Conservation (phyloP, 2,329 filamentous ascomycete species). For the Ceratocystiopsis sp. region DNA sequence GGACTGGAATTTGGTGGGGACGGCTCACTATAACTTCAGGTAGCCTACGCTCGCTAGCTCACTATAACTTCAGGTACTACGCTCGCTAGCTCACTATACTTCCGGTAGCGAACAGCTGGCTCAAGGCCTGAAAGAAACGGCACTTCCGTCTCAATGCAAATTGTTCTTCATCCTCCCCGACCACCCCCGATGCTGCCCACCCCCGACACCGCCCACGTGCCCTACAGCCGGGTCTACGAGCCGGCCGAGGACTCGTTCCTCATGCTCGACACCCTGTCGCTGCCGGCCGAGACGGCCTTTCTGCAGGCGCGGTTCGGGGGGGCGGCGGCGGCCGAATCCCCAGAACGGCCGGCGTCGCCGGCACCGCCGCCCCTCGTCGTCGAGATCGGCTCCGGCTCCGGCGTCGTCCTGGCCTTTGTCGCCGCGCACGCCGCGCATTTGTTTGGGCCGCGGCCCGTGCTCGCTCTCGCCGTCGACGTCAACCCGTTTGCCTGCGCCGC, state of each 20-base stretch:
- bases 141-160: too few species aligned
- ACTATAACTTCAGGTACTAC: too few species aligned
- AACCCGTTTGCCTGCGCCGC: conserved; percentile 71
- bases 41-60: too few species aligned
- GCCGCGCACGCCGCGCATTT: conserved; percentile 56
- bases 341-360: too few species aligned
- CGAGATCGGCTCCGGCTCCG: conserved; percentile 82
- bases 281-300: conserved; percentile 48
- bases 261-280: conserved; percentile 78
- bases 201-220: conserved; percentile 80
- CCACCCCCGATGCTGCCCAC: conserved; percentile 85
- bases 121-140: too few species aligned
- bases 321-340: conserved; percentile 3
- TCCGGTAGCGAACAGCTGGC: too few species aligned
- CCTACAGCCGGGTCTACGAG: conserved; percentile 79
- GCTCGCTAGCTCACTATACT: too few species aligned
- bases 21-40: too few species aligned
- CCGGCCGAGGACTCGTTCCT: conserved; percentile 93
- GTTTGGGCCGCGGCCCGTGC: conserved; percentile 42
- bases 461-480: conserved; percentile 68
- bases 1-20: too few species aligned
- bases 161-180: not conserved
- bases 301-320: conserved; percentile 43
- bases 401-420: conserved; percentile 81
- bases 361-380: conserved; percentile 45